Base-by-base conservation (phyloP, 2,329 filamentous ascomycete species). In the Ophiostoma piceae region DNA sequence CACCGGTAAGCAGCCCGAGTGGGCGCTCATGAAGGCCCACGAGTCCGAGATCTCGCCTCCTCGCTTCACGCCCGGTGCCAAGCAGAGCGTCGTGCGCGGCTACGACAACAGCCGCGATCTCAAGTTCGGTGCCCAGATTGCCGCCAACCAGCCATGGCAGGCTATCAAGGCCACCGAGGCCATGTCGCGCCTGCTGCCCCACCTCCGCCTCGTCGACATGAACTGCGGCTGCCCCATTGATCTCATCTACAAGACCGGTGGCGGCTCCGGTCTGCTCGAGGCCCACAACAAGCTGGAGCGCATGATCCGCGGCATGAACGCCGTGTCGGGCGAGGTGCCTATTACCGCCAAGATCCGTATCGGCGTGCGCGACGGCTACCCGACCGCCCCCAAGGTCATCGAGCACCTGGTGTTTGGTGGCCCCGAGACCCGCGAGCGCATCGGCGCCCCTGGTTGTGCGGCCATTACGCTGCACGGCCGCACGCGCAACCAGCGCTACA, bases 221-320 rank as follows among this genome's bases (percentile, higher is more conserved):
- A 99, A 99, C 82, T 98, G 94, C 76, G 95, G 95, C 64, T 99
- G 95, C 77, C 95, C 95, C 3, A 97, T 99, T 77, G 95, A 99
- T 77, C 87, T 97, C 75, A 90, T 99, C 68, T 98, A 88, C 83
- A 89, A 93, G 75, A 85, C 90, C 65, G 95, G 95, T 67, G 92
- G 92, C 57, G 95, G 95, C 3, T 97, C 94, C 26, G 94, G 92
- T 1, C 86, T 99, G 19, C 88, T 99, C n/a, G 95, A 99, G 76
- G 85, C 89, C 69, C 91, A 87, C 39, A 88, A 88, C 71, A 98
- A 97, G 80, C 82, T 99, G 67, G 94, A 97, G 79, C 94, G 94
- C 79, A 98, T 97, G 80, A 85, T 99, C 62, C 87, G 94, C 73
- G 95, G 95, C 74, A 99, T 99, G 95, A 97, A 96, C 77, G 87